Evolutionary conservation across 78 protist species (phyloP).

Genomic region (Guillardia theta): DNA sequence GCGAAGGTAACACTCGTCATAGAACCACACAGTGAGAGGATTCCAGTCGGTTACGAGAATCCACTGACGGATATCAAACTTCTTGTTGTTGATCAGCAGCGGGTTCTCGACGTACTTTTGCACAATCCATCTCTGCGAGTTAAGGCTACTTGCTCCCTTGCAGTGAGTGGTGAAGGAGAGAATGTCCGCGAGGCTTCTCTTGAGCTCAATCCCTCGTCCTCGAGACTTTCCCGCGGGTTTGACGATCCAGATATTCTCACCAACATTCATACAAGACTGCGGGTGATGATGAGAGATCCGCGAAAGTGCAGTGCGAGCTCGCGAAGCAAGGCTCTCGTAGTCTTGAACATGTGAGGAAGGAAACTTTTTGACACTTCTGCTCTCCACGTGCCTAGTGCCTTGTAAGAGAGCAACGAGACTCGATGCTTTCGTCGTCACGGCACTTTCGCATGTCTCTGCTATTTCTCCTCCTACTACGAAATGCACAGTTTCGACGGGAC

Average conservation of each 20-base stretch:
- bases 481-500: background rate
- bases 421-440: background rate
- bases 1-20: constrained; percentile 5
- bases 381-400: too few relatives aligned
- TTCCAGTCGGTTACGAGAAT: constrained; percentile 4
- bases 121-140: background rate
- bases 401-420: too few relatives aligned
- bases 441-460: background rate
- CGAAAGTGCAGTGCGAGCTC: too few relatives aligned
- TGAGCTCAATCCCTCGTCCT: background rate
- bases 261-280: background rate
- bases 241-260: background rate
- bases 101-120: constrained; percentile 28
- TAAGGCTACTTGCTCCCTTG: background rate
- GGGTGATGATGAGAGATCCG: too few relatives aligned
- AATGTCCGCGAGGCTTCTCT: background rate
- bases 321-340: too few relatives aligned
- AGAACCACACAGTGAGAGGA: constrained; percentile 12
- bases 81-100: background rate
- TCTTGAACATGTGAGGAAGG: too few relatives aligned
- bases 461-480: background rate
- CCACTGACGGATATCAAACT: constrained; percentile 24
- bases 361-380: too few relatives aligned
- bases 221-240: background rate
- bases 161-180: background rate